These are phyloP conservation scores for Ustilago shanxiensis DNA, from an alignment of 1,284 basidiomycete species.

Conservation along the genomic window DNA sequence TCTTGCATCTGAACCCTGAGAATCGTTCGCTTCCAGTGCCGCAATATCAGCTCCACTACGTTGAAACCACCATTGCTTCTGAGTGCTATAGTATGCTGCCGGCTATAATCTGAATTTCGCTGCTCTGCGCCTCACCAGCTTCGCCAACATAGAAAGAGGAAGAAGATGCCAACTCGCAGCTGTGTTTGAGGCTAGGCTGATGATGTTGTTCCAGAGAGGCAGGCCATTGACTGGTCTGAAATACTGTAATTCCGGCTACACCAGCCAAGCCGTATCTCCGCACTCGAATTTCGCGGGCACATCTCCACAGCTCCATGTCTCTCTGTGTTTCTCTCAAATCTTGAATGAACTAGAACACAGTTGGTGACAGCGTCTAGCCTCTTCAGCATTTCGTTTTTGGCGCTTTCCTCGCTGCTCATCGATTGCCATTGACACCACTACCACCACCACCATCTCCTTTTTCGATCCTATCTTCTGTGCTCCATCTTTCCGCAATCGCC, in stretches of 20 bases:
- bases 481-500: background rate
- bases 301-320: background rate
- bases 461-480: background rate
- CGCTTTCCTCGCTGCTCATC: background rate
- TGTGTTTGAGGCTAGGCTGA: no score
- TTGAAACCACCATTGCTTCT: no score
- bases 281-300: background rate
- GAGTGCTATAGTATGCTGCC: no score
- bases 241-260: background rate
- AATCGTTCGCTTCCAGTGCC: no score
- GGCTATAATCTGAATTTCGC: no score
- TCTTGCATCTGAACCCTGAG: no score
- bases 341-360: background rate
- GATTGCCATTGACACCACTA: background rate
- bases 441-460: background rate
- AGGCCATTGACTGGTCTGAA: background rate
- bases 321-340: background rate
- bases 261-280: constrained; percentile 1
- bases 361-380: background rate
- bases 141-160: no score
- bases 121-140: no score
- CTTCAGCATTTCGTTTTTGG: background rate
- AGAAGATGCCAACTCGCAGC: no score
- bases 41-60: no score
- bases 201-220: no score